phyloP scores from a whole-genome alignment of 805 yeast species.

The Nakazawaea sp. region DNA sequence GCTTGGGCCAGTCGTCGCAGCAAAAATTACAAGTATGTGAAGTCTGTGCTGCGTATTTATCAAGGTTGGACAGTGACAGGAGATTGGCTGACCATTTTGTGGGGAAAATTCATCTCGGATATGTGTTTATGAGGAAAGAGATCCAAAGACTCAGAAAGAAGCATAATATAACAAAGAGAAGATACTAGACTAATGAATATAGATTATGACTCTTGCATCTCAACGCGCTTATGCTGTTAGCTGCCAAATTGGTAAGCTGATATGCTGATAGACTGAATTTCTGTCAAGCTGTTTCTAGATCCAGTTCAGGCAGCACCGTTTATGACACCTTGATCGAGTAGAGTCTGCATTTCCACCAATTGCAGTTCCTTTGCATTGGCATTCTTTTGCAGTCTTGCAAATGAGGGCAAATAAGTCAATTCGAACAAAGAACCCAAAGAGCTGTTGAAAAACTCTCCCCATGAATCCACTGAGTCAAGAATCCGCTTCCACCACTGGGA shows the following conservation, averaged over 20 bases:
- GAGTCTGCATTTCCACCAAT: too few species aligned
- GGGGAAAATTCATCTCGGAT: slow-evolving; percentile 83
- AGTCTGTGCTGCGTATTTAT: slow-evolving; percentile 83
- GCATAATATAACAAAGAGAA: slow-evolving; percentile 11
- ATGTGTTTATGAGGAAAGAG: slow-evolving; percentile 64
- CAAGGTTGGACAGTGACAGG: slow-evolving; percentile 80
- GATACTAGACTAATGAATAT: background rate
- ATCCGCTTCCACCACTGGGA: too few species aligned
- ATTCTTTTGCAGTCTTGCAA: background rate
- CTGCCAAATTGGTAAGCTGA: too few species aligned
- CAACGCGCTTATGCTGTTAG: too few species aligned
- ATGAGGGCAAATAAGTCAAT: slow-evolving; percentile 4
- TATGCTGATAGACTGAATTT: too few species aligned
- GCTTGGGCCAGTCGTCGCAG: slow-evolving; percentile 77
- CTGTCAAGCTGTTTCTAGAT: too few species aligned
- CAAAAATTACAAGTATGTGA: slow-evolving; percentile 89
- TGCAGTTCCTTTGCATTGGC: too few species aligned
- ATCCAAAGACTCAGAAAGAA: slow-evolving; percentile 31
- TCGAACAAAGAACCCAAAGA: slow-evolving; percentile 5
- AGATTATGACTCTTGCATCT: too few species aligned
- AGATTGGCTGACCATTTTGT: slow-evolving; percentile 84
- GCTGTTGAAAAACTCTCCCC: background rate
- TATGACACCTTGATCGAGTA: too few species aligned
- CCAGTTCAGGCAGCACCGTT: too few species aligned
- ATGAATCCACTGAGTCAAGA: background rate